These are phyloP conservation scores for Aspergillus egyptiacus DNA, from an alignment of 495 filamentous ascomycete species.

Conservation along the genomic window DNA sequence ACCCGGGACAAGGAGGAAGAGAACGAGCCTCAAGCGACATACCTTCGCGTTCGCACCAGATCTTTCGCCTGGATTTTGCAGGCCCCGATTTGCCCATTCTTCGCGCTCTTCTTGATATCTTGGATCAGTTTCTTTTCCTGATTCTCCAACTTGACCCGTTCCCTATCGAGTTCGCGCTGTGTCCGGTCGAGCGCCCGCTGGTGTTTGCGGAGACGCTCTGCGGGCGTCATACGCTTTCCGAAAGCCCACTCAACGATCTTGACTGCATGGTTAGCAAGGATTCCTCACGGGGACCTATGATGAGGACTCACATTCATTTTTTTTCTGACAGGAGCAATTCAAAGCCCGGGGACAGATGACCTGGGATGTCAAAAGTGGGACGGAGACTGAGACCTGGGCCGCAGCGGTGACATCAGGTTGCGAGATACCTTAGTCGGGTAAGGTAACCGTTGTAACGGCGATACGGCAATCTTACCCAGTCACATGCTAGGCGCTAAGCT, in stretches of 20 bases:
- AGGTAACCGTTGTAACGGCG: slow-evolving; percentile 9
- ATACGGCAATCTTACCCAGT: slow-evolving; percentile 12
- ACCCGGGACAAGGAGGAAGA: background rate
- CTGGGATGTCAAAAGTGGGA: background rate
- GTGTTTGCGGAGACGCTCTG: slow-evolving; percentile 93
- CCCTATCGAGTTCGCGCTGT: slow-evolving; percentile 89
- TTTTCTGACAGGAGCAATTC: slow-evolving; percentile 14
- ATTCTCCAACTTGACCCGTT: slow-evolving; percentile 89
- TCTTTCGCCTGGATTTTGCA: slow-evolving; percentile 98
- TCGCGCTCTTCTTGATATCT: slow-evolving; percentile 96
- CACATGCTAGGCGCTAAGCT: slow-evolving; percentile 14
- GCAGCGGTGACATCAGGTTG: slow-evolving; percentile 28
- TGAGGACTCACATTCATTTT: slow-evolving; percentile 55
- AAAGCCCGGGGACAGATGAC: background rate
- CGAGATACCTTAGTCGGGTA: no score
- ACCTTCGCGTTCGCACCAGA: slow-evolving; percentile 85
- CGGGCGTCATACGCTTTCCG: slow-evolving; percentile 95
- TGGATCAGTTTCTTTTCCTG: slow-evolving; percentile 95
- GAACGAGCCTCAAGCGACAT: slow-evolving; percentile 14
- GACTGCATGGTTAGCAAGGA: slow-evolving; percentile 1
- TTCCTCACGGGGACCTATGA: background rate
- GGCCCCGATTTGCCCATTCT: slow-evolving; percentile 93
- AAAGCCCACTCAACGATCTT: slow-evolving; percentile 98
- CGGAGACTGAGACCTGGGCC: background rate
- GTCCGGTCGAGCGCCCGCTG: slow-evolving; percentile 95